Conservation (phyloP, 306 rosid species). For the Vigna mungo region DNA sequence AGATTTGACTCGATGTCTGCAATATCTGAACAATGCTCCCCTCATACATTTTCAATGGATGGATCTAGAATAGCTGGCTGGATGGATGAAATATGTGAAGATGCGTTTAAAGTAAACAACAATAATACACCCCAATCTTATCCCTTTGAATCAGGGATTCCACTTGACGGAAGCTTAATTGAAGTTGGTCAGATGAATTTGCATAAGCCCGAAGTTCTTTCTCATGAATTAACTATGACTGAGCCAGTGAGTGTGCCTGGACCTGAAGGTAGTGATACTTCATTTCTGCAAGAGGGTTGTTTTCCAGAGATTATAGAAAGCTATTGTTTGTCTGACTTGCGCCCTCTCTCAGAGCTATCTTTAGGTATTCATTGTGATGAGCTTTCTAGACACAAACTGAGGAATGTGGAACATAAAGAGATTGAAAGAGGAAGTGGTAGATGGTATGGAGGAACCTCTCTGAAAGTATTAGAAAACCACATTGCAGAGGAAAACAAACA, state of each 20-base stretch:
- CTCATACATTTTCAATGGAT: slow-evolving; percentile 48
- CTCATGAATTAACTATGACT: slow-evolving; percentile 47
- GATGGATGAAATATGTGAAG: slow-evolving; percentile 91
- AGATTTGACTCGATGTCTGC: slow-evolving; percentile 48
- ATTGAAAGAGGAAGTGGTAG: slow-evolving; percentile 67
- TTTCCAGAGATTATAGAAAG: slow-evolving; percentile 76
- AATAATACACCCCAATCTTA: slow-evolving; percentile 46
- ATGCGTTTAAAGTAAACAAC: slow-evolving; percentile 68
- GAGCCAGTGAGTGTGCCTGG: slow-evolving; percentile 59
- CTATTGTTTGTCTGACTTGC: slow-evolving; percentile 70
- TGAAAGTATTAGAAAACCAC: slow-evolving; percentile 79
- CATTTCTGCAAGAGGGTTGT: slow-evolving; percentile 59
- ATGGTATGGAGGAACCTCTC: slow-evolving; percentile 69
- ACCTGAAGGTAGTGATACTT: slow-evolving; percentile 60
- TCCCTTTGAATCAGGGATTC: slow-evolving; percentile 54
- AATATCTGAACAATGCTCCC: slow-evolving; percentile 55
- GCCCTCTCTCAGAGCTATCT: slow-evolving; percentile 64
- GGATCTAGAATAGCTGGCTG: slow-evolving; percentile 63
- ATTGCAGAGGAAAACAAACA: slow-evolving; percentile 57
- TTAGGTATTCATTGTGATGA: slow-evolving; percentile 59
- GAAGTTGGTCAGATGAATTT: slow-evolving; percentile 48
- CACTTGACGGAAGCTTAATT: slow-evolving; percentile 57
- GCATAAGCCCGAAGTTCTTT: slow-evolving; percentile 56
- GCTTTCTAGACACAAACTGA: slow-evolving; percentile 47
- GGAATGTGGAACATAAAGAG: slow-evolving; percentile 55